Conservation (phyloP, 208 protist genomes). For the Novymonas esmeraldas region DNA sequence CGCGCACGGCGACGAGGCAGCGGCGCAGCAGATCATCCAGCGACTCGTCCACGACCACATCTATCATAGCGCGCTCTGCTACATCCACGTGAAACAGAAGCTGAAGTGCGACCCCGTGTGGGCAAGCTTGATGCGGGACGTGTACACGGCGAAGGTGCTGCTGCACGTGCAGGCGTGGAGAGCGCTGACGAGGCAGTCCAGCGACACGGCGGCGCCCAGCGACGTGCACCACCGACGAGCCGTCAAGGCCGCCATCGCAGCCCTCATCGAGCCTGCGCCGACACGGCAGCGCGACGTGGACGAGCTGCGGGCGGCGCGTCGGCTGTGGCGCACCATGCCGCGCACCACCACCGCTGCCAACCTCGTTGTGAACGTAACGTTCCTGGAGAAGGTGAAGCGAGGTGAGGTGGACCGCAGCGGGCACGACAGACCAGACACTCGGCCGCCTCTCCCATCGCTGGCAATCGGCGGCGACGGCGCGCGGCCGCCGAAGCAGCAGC, state of each 20-base stretch:
- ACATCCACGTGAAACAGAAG: slow-evolving; percentile 43
- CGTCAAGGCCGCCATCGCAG: slow-evolving; percentile 14
- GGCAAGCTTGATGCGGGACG: slow-evolving; percentile 70
- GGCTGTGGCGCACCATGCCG: slow-evolving; percentile 41
- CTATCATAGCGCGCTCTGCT: slow-evolving; percentile 54
- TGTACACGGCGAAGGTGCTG: slow-evolving; percentile 29
- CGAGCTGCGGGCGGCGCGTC: slow-evolving; percentile 15
- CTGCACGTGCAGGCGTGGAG: slow-evolving; percentile 17
- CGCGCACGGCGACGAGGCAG: slow-evolving; percentile 26
- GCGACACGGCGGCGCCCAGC: background rate
- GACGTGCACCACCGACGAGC: slow-evolving; percentile 14
- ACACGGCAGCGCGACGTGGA: slow-evolving; percentile 4
- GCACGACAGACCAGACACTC: slow-evolving; percentile 8
- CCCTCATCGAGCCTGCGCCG: slow-evolving; percentile 9
- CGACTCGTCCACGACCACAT: slow-evolving; percentile 59
- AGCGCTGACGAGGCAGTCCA: slow-evolving; percentile 7
- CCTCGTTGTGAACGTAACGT: slow-evolving; percentile 62
- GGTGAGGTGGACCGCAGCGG: slow-evolving; percentile 36
- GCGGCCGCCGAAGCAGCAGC: background rate
- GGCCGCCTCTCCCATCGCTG: background rate
- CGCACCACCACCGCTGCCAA: slow-evolving; percentile 44
- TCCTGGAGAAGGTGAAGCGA: slow-evolving; percentile 43
- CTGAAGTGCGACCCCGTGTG: slow-evolving; percentile 67
- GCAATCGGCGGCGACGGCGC: background rate
- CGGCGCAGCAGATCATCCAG: slow-evolving; percentile 20